Percentiles rank a stretch among this genome's conserved stretches.
Conservation (phyloP, 2,329 filamentous ascomycete species). For the Apiospora marii region DNA sequence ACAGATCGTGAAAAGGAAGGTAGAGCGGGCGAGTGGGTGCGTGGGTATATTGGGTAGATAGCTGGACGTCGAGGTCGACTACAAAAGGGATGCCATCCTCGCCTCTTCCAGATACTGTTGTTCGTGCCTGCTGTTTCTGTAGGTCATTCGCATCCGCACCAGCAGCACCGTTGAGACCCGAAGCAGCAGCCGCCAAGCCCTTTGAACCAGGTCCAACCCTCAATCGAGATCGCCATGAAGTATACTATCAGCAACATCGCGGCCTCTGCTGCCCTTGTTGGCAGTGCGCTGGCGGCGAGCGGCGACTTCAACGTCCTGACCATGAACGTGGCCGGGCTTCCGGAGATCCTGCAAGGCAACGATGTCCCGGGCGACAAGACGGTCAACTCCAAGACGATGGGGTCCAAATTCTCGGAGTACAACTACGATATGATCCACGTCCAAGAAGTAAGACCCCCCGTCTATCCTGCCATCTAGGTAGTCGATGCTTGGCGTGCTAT, state of each 20-base stretch:
- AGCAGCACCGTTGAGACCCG: not conserved
- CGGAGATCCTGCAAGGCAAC: constrained; percentile 61
- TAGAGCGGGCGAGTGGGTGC: not conserved
- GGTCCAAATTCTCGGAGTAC: constrained; percentile 62
- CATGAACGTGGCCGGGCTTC: constrained; percentile 43
- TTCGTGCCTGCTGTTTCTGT: not conserved
- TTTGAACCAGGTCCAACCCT: not conserved
- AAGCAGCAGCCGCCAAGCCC: not conserved
- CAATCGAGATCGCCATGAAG: constrained; percentile 22
- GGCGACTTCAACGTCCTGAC: constrained; percentile 41
- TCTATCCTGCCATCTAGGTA: constrained; percentile 24
- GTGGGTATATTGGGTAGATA: not conserved
- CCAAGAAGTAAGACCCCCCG: constrained; percentile 58
- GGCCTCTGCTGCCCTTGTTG: constrained; percentile 24
- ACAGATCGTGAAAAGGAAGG: not conserved
- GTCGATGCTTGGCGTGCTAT: not conserved
- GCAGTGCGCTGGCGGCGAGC: constrained; percentile 27
- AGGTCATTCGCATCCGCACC: constrained; percentile 12
- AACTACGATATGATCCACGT: constrained; percentile 69
- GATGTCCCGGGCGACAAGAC: constrained; percentile 68
- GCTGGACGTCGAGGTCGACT: not conserved
- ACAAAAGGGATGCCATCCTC: constrained; percentile 15
- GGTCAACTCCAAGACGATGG: constrained; percentile 64
- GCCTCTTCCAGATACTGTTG: not conserved
- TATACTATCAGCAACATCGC: constrained; percentile 18